Evolutionary conservation across 176 grass and related monocot genomes (phyloP), one percentile per base, ranked within the genome.

Genomic region (maize (Zea mays)): DNA sequence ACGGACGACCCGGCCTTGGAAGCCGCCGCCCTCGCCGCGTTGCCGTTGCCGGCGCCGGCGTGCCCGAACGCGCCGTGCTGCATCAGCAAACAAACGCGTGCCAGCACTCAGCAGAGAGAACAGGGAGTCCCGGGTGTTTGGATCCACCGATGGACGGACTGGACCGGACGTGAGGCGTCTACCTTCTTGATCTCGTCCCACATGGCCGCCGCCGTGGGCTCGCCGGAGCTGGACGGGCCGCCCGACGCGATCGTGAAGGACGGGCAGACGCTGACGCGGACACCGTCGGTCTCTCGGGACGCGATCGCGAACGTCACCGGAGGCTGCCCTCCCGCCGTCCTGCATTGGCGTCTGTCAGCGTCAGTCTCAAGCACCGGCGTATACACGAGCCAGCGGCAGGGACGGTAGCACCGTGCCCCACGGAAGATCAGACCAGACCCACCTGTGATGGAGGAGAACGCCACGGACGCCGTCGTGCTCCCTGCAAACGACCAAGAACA

Each of bases 281-380:
- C 86, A 19, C 70, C 94, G 58, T 86, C 76, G 8, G 89, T 90
- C 74, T 97, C 89, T 46, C 80, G 82, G 50, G 85, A 86, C 4
- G 94, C 86, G 43, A 97, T 97, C 62, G 91, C 94, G 42, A 92
- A 97, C 34, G 94, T 88, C 47, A 97, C 91, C 21, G 91, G 89
- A 11, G 91, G 74, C 17, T 77, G 78, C 21, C 83, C 68, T 35
- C 78, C 79, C 2, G 71, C 81, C 54, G 94, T 90, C 75, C 94
- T 93, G 73, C 49, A 76, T 89, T 19, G 43, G 27, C 27, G 27
- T 27, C 17, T 5, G 19, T n/a, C 10, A 8, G 66, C 20, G 66
- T 20, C 68, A 54, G 13, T 63, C 55, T 75, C 56, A 84, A 4
- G 10, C 34, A 34, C 20, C 1, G 7, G 1, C 10, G 38, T 48